phyloP scores from a whole-genome alignment of 768 basidiomycete genomes.

The Pleurotus eryngii region DNA sequence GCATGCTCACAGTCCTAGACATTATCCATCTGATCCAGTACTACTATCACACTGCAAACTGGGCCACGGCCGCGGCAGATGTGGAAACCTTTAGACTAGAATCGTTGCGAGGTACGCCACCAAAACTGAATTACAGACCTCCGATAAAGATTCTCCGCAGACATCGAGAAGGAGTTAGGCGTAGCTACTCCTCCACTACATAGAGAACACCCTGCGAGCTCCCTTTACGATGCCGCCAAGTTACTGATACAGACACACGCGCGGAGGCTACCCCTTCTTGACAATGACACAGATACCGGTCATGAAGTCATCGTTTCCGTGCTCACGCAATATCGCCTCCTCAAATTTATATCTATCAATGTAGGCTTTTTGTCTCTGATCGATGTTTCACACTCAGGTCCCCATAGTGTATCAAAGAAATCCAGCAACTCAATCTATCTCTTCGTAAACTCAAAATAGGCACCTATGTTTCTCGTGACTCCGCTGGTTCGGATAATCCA shows the following conservation, averaged over 20 bases:
- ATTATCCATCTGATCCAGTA: constrained; percentile 99
- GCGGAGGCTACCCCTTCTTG: constrained; percentile 89
- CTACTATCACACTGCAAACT: constrained; percentile 87
- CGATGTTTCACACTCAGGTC: constrained; percentile 8
- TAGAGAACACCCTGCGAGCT: constrained; percentile 81
- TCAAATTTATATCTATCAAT: constrained; percentile 98
- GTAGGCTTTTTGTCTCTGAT: constrained; percentile 39
- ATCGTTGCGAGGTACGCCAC: constrained; percentile 72
- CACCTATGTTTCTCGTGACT: constrained; percentile 73
- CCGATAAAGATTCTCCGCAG: constrained; percentile 36
- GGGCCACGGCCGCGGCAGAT: constrained; percentile 82
- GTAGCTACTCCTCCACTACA: constrained; percentile 91
- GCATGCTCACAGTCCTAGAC: constrained; percentile 99
- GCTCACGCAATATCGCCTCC: constrained; percentile 93
- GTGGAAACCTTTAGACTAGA: constrained; percentile 92
- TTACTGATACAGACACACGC: constrained; percentile 94
- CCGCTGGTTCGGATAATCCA: constrained; percentile 53
- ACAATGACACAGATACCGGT: constrained; percentile 88
- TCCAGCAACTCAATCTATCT: constrained; percentile 73
- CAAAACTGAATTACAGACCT: constrained; percentile 1
- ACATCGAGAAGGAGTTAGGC: constrained; percentile 89
- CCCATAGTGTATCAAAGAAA: constrained; percentile 78
- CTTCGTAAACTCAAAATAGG: constrained; percentile 89
- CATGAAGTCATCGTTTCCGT: constrained; percentile 96
- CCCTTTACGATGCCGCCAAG: constrained; percentile 87